Conservation (phyloP, 2,329 filamentous ascomycete species). For the Aspergillus fructus region DNA sequence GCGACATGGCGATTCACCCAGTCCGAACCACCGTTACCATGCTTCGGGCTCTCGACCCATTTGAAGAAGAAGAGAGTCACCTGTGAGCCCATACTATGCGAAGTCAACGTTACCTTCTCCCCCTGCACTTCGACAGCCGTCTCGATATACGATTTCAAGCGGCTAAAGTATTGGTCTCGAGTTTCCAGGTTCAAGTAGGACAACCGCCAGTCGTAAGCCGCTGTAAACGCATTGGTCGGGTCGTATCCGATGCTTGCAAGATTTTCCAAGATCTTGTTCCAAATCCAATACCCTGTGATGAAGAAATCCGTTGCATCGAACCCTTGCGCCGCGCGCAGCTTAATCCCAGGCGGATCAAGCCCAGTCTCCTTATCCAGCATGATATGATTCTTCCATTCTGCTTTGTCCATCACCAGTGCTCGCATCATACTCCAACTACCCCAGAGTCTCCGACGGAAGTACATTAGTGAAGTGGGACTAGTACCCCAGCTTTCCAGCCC, state of each 20-base stretch:
- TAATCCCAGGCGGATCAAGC: conserved; percentile 84
- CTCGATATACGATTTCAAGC: conserved; percentile 88
- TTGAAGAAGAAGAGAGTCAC: conserved; percentile 81
- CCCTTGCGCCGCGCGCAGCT: conserved; percentile 88
- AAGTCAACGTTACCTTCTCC: conserved; percentile 80
- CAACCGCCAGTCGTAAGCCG: conserved; percentile 86
- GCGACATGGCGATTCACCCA: conserved; percentile 93
- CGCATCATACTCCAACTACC: conserved; percentile 99
- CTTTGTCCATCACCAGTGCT: conserved; percentile 87
- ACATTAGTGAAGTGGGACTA: conserved; percentile 76
- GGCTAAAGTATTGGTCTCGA: conserved; percentile 90
- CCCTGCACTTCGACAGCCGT: conserved; percentile 70
- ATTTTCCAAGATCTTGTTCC: conserved; percentile 98
- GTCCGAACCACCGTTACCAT: conserved; percentile 74
- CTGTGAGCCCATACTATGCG: conserved; percentile 97
- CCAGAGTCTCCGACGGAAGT: conserved; percentile 94
- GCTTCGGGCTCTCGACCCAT: conserved; percentile 75
- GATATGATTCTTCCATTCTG: conserved; percentile 91
- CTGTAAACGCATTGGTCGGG: conserved; percentile 69
- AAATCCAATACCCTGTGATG: conserved; percentile 90
- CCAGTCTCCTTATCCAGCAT: conserved; percentile 94
- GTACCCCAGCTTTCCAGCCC: conserved; percentile 97
- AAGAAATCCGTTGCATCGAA: conserved; percentile 95
- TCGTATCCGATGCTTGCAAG: conserved; percentile 95
- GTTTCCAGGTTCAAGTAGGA: conserved; percentile 86